Evolutionary conservation across 352 stramenopile species (phyloP).

Genomic region (Globisporangium yorkense): DNA sequence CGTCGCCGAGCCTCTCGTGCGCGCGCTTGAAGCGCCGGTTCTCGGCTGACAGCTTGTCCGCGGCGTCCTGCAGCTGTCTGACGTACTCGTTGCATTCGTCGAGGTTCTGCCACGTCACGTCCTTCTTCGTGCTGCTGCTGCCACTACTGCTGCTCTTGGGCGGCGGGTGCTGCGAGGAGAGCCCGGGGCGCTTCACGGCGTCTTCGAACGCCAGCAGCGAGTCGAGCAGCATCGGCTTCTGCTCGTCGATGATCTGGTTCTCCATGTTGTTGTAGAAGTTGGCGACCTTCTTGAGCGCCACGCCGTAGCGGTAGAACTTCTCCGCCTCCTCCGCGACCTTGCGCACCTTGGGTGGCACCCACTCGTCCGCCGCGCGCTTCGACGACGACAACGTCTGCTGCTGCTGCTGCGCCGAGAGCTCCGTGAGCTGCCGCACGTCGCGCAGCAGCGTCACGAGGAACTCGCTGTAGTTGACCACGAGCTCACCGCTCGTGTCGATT

Average conservation of each 20-base stretch:
- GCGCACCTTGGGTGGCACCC: conserved; percentile 61
- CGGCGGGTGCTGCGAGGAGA: conserved; percentile 18
- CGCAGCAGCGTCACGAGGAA: conserved; percentile 90
- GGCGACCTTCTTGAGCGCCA: conserved; percentile 94
- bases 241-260: conserved; percentile 90
- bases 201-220: conserved; percentile 91
- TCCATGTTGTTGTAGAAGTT: conserved; percentile 97
- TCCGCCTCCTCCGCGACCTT: conserved; percentile 84
- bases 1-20: conserved; percentile 77
- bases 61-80: conserved; percentile 84
- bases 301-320: conserved; percentile 92
- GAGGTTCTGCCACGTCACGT: conserved; percentile 89
- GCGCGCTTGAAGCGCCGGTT: conserved; percentile 89
- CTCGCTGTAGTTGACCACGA: conserved; percentile 93
- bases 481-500: conserved; percentile 82
- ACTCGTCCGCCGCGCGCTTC: conserved; percentile 25
- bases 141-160: conserved; percentile 23
- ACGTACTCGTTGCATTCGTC: conserved; percentile 93
- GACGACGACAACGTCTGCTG: conserved; percentile 1
- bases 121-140: conserved; percentile 24
- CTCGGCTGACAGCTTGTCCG: conserved; percentile 84
- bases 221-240: conserved; percentile 94
- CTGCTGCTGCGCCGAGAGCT: conserved; percentile 65
- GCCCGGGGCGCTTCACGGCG: conserved; percentile 57
- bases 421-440: conserved; percentile 89